phyloP scores from a whole-genome alignment of 2,329 filamentous ascomycete species.

The Fusarium sp. region DNA sequence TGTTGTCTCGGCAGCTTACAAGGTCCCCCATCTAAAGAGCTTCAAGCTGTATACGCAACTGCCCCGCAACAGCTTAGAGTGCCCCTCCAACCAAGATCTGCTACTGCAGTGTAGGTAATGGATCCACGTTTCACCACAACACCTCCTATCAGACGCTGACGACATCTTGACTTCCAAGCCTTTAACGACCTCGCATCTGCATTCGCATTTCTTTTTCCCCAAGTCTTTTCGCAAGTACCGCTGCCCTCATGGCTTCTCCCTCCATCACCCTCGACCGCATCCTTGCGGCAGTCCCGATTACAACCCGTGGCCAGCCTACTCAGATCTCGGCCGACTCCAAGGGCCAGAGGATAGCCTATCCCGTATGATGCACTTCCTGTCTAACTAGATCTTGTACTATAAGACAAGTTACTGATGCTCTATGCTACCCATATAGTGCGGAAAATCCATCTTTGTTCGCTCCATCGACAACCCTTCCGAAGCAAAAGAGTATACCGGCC shows the following conservation, averaged over 20 bases:
- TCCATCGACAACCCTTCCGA: conserved; percentile 91
- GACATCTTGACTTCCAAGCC: conserved; percentile 27
- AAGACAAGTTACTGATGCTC: conserved; percentile 24
- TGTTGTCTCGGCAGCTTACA: not conserved
- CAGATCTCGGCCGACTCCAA: conserved; percentile 90
- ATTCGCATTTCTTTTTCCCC: conserved; percentile 4
- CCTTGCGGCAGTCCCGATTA: conserved; percentile 87
- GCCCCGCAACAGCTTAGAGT: conserved; percentile 40
- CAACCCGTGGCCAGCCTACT: conserved; percentile 87
- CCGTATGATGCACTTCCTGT: conserved; percentile 69
- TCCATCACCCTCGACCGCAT: conserved; percentile 76
- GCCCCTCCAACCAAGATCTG: conserved; percentile 33
- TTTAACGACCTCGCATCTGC: conserved; percentile 21
- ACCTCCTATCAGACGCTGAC: conserved; percentile 24
- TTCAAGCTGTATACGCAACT: conserved; percentile 17
- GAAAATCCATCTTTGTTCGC: conserved; percentile 96
- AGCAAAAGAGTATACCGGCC: conserved; percentile 91
- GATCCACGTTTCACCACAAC: conserved; percentile 37
- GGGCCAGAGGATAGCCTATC: conserved; percentile 93
- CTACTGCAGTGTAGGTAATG: not conserved
- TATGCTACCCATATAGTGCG: conserved; percentile 71
- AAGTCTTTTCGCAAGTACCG: conserved; percentile 2
- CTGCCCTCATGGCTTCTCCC: conserved; percentile 53
- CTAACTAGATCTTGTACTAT: not conserved
- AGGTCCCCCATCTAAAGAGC: conserved; percentile 4